phyloP scores from a whole-genome alignment of 2,329 filamentous ascomycete species.

The Fusarium sp. region DNA sequence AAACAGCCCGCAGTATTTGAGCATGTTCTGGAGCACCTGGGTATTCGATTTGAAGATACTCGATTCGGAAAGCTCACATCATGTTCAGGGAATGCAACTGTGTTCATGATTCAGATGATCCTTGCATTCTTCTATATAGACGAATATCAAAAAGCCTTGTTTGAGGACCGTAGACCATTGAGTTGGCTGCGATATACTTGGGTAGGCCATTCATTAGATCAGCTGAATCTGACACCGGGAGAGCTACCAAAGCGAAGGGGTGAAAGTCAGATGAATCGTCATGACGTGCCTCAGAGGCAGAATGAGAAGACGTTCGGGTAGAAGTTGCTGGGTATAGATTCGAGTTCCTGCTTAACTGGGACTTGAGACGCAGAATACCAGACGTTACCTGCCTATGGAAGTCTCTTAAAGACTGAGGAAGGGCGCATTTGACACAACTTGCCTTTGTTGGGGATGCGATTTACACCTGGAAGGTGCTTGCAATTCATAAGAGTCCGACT shows the following conservation, averaged over 20 bases:
- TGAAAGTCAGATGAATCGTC: conserved; percentile 20
- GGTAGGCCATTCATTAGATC: conserved; percentile 33
- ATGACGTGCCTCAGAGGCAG: conserved; percentile 17
- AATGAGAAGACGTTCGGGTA: conserved; percentile 14
- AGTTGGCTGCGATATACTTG: conserved; percentile 32
- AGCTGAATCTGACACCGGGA: conserved; percentile 24
- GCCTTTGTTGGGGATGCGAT: neutral
- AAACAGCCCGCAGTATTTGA: conserved; percentile 8
- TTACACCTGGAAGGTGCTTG: neutral
- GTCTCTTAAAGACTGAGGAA: neutral
- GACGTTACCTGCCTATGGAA: neutral
- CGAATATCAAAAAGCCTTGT: conserved; percentile 2
- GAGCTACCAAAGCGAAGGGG: neutral
- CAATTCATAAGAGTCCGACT: neutral
- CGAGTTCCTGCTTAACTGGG: too few species aligned
- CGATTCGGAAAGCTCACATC: conserved; percentile 25
- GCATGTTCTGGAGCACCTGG: conserved; percentile 26
- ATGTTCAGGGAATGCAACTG: conserved; percentile 24
- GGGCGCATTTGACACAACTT: neutral
- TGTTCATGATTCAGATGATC: conserved; percentile 19
- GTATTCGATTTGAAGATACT: conserved; percentile 26
- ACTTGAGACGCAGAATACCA: neutral
- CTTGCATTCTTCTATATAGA: conserved; percentile 25
- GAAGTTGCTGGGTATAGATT: neutral
- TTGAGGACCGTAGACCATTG: conserved; percentile 4